Percentiles rank a stretch among this genome's conserved stretches.
These are phyloP conservation scores for Pythium insidiosum DNA, from an alignment of 352 stramenopile species.

Conservation along the genomic window DNA sequence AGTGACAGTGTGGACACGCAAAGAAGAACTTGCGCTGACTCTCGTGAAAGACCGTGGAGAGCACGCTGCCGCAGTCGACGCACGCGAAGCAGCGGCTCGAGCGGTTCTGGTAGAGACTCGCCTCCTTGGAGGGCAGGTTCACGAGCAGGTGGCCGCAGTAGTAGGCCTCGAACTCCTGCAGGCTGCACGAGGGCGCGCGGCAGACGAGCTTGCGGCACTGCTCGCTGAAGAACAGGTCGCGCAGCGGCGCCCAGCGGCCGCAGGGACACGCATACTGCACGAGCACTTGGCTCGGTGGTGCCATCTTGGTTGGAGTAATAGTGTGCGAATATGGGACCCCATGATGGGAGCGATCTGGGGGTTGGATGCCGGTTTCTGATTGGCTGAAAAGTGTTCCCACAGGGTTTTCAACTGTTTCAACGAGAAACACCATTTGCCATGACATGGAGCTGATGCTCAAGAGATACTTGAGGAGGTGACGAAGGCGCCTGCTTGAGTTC, in stretches of 20 bases:
- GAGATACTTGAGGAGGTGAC: too few relatives aligned
- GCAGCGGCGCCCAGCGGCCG: constrained; percentile 46
- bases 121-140: constrained; percentile 85
- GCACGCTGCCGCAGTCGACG: constrained; percentile 42
- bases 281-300: too few relatives aligned
- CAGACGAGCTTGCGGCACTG: constrained; percentile 71
- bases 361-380: too few relatives aligned
- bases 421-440: too few relatives aligned
- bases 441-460: too few relatives aligned
- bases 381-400: too few relatives aligned
- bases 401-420: too few relatives aligned
- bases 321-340: too few relatives aligned
- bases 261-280: constrained; percentile 74
- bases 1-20: constrained; percentile 75
- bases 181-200: constrained; percentile 48
- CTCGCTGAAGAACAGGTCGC: constrained; percentile 70
- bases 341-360: too few relatives aligned
- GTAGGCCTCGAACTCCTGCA: constrained; percentile 86
- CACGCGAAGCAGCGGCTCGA: constrained; percentile 81
- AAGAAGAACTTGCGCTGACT: constrained; percentile 61
- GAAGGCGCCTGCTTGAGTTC: too few relatives aligned
- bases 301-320: too few relatives aligned
- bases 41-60: constrained; percentile 70
- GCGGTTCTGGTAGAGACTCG: constrained; percentile 82
- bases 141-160: constrained; percentile 81